Evolutionary conservation across 1,139 yeast genomes (phyloP).

Genomic region (Diutina rugosa): DNA sequence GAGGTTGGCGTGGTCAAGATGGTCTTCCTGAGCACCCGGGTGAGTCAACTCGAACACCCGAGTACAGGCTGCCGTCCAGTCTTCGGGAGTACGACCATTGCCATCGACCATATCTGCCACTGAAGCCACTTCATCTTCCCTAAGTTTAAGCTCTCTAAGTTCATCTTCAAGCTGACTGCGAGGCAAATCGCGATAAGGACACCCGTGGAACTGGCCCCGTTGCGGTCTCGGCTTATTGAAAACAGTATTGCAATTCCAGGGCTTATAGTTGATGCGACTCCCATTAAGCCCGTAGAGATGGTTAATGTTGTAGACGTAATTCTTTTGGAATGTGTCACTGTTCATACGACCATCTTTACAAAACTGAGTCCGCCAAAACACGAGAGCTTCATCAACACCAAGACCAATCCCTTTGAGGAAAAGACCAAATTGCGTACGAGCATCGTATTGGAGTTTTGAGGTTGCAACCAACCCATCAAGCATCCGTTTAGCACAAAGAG

Average conservation of each 20-base stretch:
- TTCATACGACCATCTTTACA: slow-evolving; percentile 41
- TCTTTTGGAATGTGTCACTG: slow-evolving; percentile 71
- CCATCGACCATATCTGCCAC: slow-evolving; percentile 51
- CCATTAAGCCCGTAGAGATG: slow-evolving; percentile 92
- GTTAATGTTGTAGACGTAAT: slow-evolving; percentile 75
- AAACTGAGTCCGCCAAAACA: slow-evolving; percentile 73
- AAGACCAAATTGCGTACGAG: slow-evolving; percentile 74
- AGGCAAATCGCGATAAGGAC: slow-evolving; percentile 75
- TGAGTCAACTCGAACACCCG: slow-evolving; percentile 79
- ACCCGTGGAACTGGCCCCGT: slow-evolving; percentile 73
- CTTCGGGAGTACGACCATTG: slow-evolving; percentile 52
- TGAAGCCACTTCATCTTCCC: slow-evolving; percentile 19
- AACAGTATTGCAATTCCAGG: slow-evolving; percentile 76
- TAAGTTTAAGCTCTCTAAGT: slow-evolving; percentile 35
- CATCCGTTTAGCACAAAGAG: slow-evolving; percentile 67
- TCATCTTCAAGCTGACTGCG: slow-evolving; percentile 45
- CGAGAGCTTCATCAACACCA: slow-evolving; percentile 74
- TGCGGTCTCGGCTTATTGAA: slow-evolving; percentile 61
- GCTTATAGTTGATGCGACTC: slow-evolving; percentile 69
- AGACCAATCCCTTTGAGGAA: slow-evolving; percentile 87
- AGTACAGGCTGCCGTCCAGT: slow-evolving; percentile 81
- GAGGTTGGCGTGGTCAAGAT: slow-evolving; percentile 76
- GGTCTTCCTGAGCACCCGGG: slow-evolving; percentile 33
- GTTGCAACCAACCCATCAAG: slow-evolving; percentile 45
- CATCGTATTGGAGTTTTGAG: slow-evolving; percentile 70